A percentile compares a stretch with the other conserved stretches of the same genome.
phyloP scores from a whole-genome alignment of 768 basidiomycete species.

The Phanerochaete sordida region DNA sequence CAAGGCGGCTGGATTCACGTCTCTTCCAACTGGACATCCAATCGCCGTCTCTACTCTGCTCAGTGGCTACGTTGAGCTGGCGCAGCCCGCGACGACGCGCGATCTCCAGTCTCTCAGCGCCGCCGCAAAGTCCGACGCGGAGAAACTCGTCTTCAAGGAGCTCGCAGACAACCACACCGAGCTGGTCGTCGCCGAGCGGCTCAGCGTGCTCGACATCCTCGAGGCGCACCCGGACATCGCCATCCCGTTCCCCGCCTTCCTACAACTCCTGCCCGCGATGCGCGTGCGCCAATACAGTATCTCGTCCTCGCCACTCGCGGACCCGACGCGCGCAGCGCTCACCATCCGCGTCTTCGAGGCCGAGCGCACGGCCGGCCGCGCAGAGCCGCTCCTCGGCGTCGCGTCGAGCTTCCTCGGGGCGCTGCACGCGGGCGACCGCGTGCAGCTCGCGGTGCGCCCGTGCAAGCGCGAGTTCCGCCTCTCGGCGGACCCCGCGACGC shows the following conservation, averaged over 20 bases:
- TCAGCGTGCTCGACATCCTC: constrained; percentile 24
- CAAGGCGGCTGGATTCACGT: constrained; percentile 35
- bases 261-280: constrained; percentile 38
- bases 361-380: constrained; percentile 30
- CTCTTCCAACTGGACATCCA: constrained; percentile 36
- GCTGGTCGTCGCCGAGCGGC: constrained; percentile 28
- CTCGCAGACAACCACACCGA: constrained; percentile 34
- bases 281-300: constrained; percentile 50
- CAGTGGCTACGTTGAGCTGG: constrained; percentile 43
- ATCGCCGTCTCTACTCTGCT: constrained; percentile 35
- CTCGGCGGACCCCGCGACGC: constrained; percentile 33
- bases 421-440: constrained; percentile 33
- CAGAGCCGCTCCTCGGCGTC: constrained; percentile 37
- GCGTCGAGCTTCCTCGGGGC: constrained; percentile 41
- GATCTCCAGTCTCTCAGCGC: constrained; percentile 29
- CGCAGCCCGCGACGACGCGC: constrained; percentile 41
- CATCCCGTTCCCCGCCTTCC: constrained; percentile 32
- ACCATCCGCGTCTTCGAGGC: constrained; percentile 42
- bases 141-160: no score
- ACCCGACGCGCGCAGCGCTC: constrained; percentile 37
- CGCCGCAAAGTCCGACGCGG: no score
- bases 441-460: constrained; percentile 37
- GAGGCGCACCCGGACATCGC: constrained; percentile 15
- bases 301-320: constrained; percentile 45
- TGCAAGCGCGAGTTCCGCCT: constrained; percentile 39